phyloP scores from a whole-genome alignment of 495 filamentous ascomycete genomes.

The Articulospora tetracladia region DNA sequence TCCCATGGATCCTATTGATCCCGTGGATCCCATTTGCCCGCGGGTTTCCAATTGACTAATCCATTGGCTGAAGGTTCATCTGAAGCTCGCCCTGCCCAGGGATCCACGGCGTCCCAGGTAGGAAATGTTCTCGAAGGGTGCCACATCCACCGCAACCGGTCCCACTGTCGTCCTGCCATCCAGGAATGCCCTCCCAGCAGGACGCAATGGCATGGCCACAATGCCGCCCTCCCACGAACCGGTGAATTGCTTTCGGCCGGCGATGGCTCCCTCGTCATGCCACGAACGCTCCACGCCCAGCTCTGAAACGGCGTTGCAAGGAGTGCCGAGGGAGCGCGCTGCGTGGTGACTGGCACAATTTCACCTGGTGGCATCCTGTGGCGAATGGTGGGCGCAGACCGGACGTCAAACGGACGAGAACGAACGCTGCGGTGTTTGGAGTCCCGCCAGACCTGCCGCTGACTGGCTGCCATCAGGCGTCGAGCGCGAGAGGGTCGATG shows the following conservation, averaged over 20 bases:
- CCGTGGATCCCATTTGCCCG: not conserved
- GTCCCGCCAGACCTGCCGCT: not conserved
- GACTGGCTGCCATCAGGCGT: not conserved
- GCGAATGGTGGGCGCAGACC: not conserved
- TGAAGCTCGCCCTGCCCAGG: not conserved
- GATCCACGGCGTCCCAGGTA: not conserved
- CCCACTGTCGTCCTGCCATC: not conserved
- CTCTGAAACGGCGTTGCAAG: not conserved
- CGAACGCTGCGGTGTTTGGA: not conserved
- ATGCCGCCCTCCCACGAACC: not conserved
- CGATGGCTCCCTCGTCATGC: not conserved
- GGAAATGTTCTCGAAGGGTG: not conserved
- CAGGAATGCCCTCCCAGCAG: not conserved
- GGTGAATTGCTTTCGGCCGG: not conserved
- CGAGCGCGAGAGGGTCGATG: too few relatives aligned
- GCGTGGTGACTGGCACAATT: not conserved
- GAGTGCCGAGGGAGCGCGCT: not conserved
- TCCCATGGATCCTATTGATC: not conserved
- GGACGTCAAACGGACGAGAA: too few relatives aligned
- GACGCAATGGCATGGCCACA: not conserved
- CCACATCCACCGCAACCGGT: not conserved
- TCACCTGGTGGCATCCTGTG: not conserved
- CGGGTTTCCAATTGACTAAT: not conserved
- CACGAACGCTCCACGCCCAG: not conserved
- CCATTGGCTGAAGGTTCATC: not conserved